Percentiles rank a stretch among this genome's conserved stretches.
These are phyloP conservation scores for Podospora bellae-mahoneyi DNA, from an alignment of 495 filamentous ascomycete species.

Conservation along the genomic window DNA sequence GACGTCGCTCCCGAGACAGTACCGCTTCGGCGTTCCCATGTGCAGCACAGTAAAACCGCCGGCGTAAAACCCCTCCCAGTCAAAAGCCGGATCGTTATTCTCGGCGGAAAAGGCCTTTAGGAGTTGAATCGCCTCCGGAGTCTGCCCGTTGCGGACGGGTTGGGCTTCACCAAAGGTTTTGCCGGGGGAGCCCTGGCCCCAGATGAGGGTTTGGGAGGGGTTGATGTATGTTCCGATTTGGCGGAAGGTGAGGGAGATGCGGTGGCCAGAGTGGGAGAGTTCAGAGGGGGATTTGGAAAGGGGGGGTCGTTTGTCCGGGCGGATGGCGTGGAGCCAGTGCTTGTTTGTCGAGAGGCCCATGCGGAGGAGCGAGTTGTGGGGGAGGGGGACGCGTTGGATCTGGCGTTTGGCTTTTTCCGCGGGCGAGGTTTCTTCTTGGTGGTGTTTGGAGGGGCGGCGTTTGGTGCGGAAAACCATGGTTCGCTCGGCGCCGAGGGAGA, in stretches of 20 bases:
- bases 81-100: conserved; percentile 68
- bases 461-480: conserved; percentile 91
- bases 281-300: conserved; percentile 66
- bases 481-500: conserved; percentile 86
- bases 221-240: conserved; percentile 82
- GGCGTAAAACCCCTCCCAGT: conserved; percentile 79
- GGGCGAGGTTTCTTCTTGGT: neutral
- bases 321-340: conserved; percentile 86
- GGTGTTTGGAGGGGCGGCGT: conserved; percentile 40
- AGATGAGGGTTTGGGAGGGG: conserved; percentile 61
- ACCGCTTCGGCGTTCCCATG: conserved; percentile 48
- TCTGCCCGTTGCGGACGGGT: conserved; percentile 64
- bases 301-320: conserved; percentile 71
- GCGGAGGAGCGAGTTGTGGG: conserved; percentile 83
- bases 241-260: conserved; percentile 92
- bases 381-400: conserved; percentile 65
- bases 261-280: conserved; percentile 64
- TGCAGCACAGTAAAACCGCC: conserved; percentile 85
- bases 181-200: conserved; percentile 81
- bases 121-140: conserved; percentile 62
- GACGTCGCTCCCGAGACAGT: conserved; percentile 48
- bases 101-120: conserved; percentile 80
- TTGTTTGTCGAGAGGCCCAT: conserved; percentile 79
- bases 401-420: conserved; percentile 27
- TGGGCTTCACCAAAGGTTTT: conserved; percentile 60